Evolutionary conservation across 352 stramenopile genomes (phyloP).

Genomic region (Pythium plurisporium): DNA sequence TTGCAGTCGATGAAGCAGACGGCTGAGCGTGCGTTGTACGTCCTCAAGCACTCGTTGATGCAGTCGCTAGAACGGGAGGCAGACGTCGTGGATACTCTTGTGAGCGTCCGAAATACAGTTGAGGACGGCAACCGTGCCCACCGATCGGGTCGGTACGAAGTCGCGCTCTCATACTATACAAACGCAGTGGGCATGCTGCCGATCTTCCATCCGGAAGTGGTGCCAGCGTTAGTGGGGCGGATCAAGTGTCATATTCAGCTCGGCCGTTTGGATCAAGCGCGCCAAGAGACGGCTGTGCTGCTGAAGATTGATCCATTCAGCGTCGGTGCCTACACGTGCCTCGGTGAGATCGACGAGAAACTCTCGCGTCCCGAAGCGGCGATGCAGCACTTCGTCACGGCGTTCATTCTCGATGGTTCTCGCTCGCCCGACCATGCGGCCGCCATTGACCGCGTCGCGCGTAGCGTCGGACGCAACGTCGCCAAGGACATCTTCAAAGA

Average conservation of each 20-base stretch:
- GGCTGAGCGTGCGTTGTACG: constrained; percentile 52
- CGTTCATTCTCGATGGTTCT: constrained; percentile 80
- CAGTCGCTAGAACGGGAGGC: constrained; percentile 51
- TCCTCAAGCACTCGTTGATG: constrained; percentile 65
- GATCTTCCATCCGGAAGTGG: constrained; percentile 61
- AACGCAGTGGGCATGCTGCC: constrained; percentile 58
- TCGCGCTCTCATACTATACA: constrained; percentile 55
- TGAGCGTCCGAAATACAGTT: constrained; percentile 41
- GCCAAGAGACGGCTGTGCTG: constrained; percentile 38
- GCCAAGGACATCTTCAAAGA: constrained; percentile 64
- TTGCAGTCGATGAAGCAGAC: constrained; percentile 27
- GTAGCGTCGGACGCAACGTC: constrained; percentile 52
- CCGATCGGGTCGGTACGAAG: constrained; percentile 41
- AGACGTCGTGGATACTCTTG: constrained; percentile 39
- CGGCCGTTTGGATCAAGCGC: constrained; percentile 33
- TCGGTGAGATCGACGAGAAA: constrained; percentile 65
- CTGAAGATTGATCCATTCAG: constrained; percentile 68
- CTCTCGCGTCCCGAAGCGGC: constrained; percentile 38
- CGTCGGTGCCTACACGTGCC: constrained; percentile 58
- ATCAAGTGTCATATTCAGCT: constrained; percentile 61
- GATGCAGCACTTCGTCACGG: constrained; percentile 80
- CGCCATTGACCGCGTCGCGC: constrained; percentile 69
- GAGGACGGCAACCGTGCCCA: constrained; percentile 58
- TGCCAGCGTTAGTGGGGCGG: constrained; percentile 50
- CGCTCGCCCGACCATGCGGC: constrained; percentile 62